A percentile compares a stretch with the other conserved stretches of the same genome.
phyloP scores from a whole-genome alignment of 2,329 filamentous ascomycete genomes.

The Pseudogymnoascus sp. region DNA sequence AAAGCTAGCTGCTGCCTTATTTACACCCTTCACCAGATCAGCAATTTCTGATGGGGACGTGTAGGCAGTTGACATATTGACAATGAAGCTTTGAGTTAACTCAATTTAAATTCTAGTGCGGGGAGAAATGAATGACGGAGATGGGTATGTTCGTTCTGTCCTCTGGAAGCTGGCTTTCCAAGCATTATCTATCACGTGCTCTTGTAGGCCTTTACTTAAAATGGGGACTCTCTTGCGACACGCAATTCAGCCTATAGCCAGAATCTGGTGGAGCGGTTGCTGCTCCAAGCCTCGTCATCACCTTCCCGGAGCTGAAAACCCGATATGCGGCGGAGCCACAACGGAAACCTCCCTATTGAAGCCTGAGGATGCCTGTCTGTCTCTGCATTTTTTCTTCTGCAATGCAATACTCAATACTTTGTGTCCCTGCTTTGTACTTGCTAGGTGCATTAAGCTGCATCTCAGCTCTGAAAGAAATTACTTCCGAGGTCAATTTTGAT shows the following conservation, averaged over 20 bases:
- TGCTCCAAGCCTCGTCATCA: not conserved
- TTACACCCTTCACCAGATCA: constrained; percentile 15
- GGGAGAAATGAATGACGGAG: not conserved
- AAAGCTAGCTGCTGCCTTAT: constrained; percentile 14
- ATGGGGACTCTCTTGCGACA: not conserved
- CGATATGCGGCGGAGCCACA: not conserved
- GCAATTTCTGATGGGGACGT: constrained; percentile 12
- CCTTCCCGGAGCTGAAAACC: not conserved
- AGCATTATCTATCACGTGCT: not conserved
- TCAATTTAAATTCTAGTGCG: not conserved
- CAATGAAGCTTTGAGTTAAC: not conserved
- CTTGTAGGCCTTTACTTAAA: not conserved
- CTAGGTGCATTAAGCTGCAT: not conserved
- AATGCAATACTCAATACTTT: not conserved
- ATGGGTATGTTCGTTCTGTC: not conserved
- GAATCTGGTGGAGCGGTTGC: not conserved
- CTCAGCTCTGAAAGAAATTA: not conserved
- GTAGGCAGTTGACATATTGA: constrained; percentile 15
- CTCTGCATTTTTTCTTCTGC: not conserved
- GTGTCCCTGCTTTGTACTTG: not conserved
- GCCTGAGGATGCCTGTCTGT: not conserved
- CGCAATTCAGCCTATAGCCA: not conserved
- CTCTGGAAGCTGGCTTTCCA: not conserved
- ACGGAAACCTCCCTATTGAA: not conserved
- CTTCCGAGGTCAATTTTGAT: not conserved